Evolutionary conservation across 2,329 filamentous ascomycete species (phyloP).

Genomic region (Cladosporium sp.): DNA sequence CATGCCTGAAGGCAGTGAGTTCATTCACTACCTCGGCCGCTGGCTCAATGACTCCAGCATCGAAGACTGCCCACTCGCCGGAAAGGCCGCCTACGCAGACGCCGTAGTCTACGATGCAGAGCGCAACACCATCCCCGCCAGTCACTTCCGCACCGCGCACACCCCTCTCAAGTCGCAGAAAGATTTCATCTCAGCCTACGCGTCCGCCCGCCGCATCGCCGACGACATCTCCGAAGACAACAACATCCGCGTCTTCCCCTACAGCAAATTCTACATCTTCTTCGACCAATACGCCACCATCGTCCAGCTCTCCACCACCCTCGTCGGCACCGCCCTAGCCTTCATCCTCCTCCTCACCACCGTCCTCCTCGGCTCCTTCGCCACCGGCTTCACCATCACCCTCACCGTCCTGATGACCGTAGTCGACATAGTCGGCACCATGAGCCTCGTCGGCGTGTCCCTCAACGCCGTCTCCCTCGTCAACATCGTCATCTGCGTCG

Average conservation of each 20-base stretch:
- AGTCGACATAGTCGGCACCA: slow-evolving; percentile 88
- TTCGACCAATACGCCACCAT: slow-evolving; percentile 95
- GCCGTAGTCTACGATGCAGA: slow-evolving; percentile 74
- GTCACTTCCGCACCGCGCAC: slow-evolving; percentile 88
- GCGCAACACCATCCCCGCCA: slow-evolving; percentile 65
- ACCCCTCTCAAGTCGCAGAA: slow-evolving; percentile 79
- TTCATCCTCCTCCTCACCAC: slow-evolving; percentile 81
- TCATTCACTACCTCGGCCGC: slow-evolving; percentile 75
- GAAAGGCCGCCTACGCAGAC: slow-evolving; percentile 78
- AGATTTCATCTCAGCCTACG: slow-evolving; percentile 90
- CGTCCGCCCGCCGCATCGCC: slow-evolving; percentile 81
- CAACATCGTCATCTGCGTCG: slow-evolving; percentile 94
- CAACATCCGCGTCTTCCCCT: slow-evolving; percentile 86
- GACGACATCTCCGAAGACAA: slow-evolving; percentile 67
- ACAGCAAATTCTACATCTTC: slow-evolving; percentile 98
- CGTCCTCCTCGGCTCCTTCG: slow-evolving; percentile 74
- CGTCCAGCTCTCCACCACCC: slow-evolving; percentile 68
- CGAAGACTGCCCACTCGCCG: slow-evolving; percentile 80
- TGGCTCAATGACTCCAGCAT: slow-evolving; percentile 79
- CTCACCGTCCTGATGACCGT: slow-evolving; percentile 89
- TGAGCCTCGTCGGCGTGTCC: slow-evolving; percentile 83
- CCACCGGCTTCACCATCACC: slow-evolving; percentile 77
- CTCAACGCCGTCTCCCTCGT: slow-evolving; percentile 94
- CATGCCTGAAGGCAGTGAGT: slow-evolving; percentile 92
- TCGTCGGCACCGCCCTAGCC: slow-evolving; percentile 76